These are phyloP conservation scores for Nepenthes mirabilis DNA, from an alignment of 148 eudicot species.

Conservation along the genomic window DNA sequence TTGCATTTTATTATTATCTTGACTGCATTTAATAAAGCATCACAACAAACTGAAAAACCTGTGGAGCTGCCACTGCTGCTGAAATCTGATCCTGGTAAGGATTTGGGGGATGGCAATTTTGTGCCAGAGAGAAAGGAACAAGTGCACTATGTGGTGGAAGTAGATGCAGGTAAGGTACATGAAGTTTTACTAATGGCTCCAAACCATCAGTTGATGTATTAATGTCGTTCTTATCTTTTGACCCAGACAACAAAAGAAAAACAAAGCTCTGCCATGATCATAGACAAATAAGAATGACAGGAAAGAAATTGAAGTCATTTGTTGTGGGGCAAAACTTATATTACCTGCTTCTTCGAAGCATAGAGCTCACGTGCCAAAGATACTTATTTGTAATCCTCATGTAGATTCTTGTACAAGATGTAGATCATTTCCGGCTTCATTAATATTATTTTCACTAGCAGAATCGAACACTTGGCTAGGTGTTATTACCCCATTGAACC, in stretches of 20 bases:
- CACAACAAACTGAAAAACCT: not conserved
- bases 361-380: constrained; percentile 13
- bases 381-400: constrained; percentile 25
- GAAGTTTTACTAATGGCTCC: constrained; percentile 15
- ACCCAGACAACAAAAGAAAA: constrained; percentile 36
- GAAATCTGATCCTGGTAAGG: constrained; percentile 21
- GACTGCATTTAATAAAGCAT: not conserved
- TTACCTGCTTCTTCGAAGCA: constrained; percentile 31
- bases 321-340: not conserved
- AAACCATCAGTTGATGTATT: constrained; percentile 9
- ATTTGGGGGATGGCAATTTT: constrained; percentile 17
- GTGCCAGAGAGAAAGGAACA: constrained; percentile 16
- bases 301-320: not conserved
- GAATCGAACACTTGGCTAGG: constrained; percentile 8
- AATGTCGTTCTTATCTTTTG: constrained; percentile 12
- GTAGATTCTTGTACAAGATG: constrained; percentile 15
- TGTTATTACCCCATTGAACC: constrained; percentile 10
- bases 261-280: constrained; percentile 32
- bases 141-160: constrained; percentile 13
- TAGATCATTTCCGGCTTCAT: constrained; percentile 18
- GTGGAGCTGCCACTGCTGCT: constrained; percentile 12
- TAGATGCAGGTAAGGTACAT: constrained; percentile 19
- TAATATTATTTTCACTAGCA: constrained; percentile 15
- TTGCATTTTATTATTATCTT: not conserved
- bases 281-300: constrained; percentile 3